These are phyloP conservation scores for Maudiozyma pseudohumilis DNA, from an alignment of 805 yeast species.

Conservation along the genomic window DNA sequence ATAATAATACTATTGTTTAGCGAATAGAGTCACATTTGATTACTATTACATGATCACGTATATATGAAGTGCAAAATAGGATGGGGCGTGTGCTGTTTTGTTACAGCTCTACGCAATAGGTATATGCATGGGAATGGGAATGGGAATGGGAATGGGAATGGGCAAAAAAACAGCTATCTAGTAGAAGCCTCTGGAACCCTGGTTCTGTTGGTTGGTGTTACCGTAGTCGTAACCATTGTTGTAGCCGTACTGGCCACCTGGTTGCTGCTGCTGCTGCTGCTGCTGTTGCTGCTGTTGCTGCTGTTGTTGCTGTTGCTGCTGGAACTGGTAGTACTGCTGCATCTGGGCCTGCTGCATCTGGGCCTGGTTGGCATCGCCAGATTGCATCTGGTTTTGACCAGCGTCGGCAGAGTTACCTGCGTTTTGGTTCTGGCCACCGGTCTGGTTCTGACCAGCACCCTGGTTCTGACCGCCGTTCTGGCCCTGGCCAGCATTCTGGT, in stretches of 20 bases:
- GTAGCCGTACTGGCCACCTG: slow-evolving; percentile 25
- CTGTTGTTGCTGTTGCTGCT: slow-evolving; percentile 24
- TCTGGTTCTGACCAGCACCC: slow-evolving; percentile 14
- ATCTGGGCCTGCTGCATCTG: slow-evolving; percentile 1
- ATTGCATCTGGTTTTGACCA: slow-evolving; percentile 24
- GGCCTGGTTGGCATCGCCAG: slow-evolving; percentile 12
- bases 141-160: no score
- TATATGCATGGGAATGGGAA: no score
- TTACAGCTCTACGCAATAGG: no score
- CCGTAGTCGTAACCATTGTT: slow-evolving; percentile 24
- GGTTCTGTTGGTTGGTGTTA: slow-evolving; percentile 12
- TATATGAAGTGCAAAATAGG: not conserved
- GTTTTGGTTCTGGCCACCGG: slow-evolving; percentile 5
- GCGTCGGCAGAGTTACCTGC: slow-evolving; percentile 17
- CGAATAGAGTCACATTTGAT: not conserved
- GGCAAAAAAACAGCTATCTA: slow-evolving; percentile 6
- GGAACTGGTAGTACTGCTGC: slow-evolving; percentile 16
- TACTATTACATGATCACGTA: not conserved
- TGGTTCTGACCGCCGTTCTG: slow-evolving; percentile 12
- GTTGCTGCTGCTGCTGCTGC: slow-evolving; percentile 15
- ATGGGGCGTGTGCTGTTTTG: not conserved
- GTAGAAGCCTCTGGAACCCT: slow-evolving; percentile 28
- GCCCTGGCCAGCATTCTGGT: slow-evolving; percentile 9
- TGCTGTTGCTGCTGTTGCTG: slow-evolving; percentile 19
- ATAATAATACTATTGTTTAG: no score